These are phyloP conservation scores for Lichina pygmaea DNA, from an alignment of 495 filamentous ascomycete species.

Conservation along the genomic window DNA sequence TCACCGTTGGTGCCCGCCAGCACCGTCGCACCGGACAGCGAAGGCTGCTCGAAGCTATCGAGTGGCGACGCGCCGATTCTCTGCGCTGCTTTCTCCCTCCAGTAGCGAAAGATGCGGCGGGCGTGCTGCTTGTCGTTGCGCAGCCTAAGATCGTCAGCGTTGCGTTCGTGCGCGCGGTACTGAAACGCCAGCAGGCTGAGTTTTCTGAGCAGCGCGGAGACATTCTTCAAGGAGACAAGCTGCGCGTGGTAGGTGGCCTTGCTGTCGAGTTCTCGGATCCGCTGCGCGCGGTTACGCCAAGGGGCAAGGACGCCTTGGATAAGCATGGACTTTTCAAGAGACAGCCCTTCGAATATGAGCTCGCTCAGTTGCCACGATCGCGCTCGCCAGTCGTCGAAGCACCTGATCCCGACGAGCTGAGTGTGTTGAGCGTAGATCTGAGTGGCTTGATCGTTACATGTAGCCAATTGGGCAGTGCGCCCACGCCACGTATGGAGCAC, in stretches of 20 bases:
- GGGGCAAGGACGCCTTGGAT: slow-evolving; percentile 18
- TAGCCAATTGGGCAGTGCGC: background rate
- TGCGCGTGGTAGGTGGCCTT: slow-evolving; percentile 21
- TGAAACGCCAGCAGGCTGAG: slow-evolving; percentile 25
- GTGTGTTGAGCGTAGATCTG: slow-evolving; percentile 15
- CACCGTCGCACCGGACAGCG: background rate
- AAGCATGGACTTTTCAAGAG: slow-evolving; percentile 3
- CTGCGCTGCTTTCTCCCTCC: slow-evolving; percentile 23
- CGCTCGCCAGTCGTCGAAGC: background rate
- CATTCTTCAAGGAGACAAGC: slow-evolving; percentile 18
- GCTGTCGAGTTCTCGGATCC: slow-evolving; percentile 18
- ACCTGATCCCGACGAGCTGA: slow-evolving; percentile 17
- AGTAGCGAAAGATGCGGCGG: slow-evolving; percentile 28
- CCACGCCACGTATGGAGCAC: slow-evolving; percentile 18
- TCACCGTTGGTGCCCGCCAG: background rate
- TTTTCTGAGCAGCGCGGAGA: slow-evolving; percentile 19
- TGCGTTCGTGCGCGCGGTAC: slow-evolving; percentile 17
- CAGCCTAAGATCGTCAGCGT: slow-evolving; percentile 25
- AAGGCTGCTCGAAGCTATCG: background rate
- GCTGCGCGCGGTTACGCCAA: slow-evolving; percentile 18
- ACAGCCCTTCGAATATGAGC: background rate
- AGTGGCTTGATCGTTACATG: slow-evolving; percentile 17
- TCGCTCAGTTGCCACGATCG: background rate
- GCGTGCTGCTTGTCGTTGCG: slow-evolving; percentile 27
- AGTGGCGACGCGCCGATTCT: slow-evolving; percentile 4